A percentile compares a stretch with the other conserved stretches of the same genome.
phyloP scores from a whole-genome alignment of 768 basidiomycete genomes.

The Rossbeevera mucosa region DNA sequence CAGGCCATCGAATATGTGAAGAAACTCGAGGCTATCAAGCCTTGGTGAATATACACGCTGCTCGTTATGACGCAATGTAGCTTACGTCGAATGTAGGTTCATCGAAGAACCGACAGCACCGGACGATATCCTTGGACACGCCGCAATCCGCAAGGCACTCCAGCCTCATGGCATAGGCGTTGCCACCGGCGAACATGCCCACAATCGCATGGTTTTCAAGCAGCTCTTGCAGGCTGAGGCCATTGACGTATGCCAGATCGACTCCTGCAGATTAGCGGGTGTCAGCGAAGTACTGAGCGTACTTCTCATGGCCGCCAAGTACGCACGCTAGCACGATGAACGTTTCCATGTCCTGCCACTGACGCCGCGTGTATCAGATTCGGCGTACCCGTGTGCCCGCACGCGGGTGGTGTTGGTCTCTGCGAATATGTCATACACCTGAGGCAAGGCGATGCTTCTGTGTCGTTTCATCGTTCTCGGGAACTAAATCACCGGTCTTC shows the following conservation, averaged over 20 bases:
- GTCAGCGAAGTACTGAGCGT: conserved; percentile 94
- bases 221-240: conserved; percentile 90
- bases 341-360: not conserved
- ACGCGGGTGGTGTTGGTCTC: conserved; percentile 92
- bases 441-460: conserved; percentile 39
- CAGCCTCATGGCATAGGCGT: conserved; percentile 85
- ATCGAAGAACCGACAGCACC: conserved; percentile 97
- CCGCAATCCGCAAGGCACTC: conserved; percentile 76
- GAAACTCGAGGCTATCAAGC: conserved; percentile 71
- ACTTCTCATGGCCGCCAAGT: conserved; percentile 91
- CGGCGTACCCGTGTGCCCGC: conserved; percentile 88
- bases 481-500: not conserved
- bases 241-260: conserved; percentile 94
- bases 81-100: conserved; percentile 51
- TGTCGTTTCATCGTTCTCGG: not conserved
- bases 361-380: conserved; percentile 46
- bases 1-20: conserved; percentile 91
- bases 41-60: conserved; percentile 53
- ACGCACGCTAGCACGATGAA: conserved; percentile 16
- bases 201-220: conserved; percentile 97
- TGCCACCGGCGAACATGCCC: conserved; percentile 95
- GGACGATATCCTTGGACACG: conserved; percentile 89
- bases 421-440: conserved; percentile 92
- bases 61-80: not conserved
- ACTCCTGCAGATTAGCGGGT: conserved; percentile 89